These are phyloP conservation scores for Hyaloscypha finlandica DNA, from an alignment of 495 filamentous ascomycete genomes.

Conservation along the genomic window DNA sequence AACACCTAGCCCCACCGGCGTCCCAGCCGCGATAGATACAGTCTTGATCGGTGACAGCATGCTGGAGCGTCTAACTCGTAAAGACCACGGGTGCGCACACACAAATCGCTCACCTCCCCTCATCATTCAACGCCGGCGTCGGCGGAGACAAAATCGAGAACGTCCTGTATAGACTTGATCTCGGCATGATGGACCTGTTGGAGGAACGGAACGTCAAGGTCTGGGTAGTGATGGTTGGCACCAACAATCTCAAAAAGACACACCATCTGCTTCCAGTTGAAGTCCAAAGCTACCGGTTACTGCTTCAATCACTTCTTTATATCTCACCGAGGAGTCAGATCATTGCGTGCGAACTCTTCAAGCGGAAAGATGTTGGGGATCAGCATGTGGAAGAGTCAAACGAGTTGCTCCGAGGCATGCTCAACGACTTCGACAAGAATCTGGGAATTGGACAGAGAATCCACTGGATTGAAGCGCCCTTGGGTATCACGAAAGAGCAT, in stretches of 20 bases:
- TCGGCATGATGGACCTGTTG: slow-evolving; percentile 30
- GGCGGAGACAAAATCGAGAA: slow-evolving; percentile 39
- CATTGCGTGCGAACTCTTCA: slow-evolving; percentile 8
- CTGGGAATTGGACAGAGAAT: slow-evolving; percentile 10
- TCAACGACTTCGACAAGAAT: slow-evolving; percentile 15
- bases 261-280: slow-evolving; percentile 38
- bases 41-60: slow-evolving; percentile 38
- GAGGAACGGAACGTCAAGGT: slow-evolving; percentile 25
- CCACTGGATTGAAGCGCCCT: slow-evolving; percentile 17
- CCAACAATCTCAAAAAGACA: slow-evolving; percentile 39
- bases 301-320: slow-evolving; percentile 35
- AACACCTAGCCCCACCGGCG: neutral
- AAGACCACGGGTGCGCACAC: slow-evolving; percentile 31
- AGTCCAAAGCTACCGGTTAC: slow-evolving; percentile 17
- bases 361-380: slow-evolving; percentile 5
- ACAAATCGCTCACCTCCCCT: slow-evolving; percentile 30
- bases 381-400: slow-evolving; percentile 18
- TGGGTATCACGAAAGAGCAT: slow-evolving; percentile 22
- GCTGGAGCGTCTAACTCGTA: slow-evolving; percentile 37
- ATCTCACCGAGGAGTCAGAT: slow-evolving; percentile 9
- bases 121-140: slow-evolving; percentile 31
- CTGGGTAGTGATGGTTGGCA: slow-evolving; percentile 38
- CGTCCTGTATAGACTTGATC: slow-evolving; percentile 38
- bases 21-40: slow-evolving; percentile 11
- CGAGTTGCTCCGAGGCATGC: slow-evolving; percentile 13